Conservation (phyloP, 768 basidiomycete genomes). For the Amanita jacksonii region DNA sequence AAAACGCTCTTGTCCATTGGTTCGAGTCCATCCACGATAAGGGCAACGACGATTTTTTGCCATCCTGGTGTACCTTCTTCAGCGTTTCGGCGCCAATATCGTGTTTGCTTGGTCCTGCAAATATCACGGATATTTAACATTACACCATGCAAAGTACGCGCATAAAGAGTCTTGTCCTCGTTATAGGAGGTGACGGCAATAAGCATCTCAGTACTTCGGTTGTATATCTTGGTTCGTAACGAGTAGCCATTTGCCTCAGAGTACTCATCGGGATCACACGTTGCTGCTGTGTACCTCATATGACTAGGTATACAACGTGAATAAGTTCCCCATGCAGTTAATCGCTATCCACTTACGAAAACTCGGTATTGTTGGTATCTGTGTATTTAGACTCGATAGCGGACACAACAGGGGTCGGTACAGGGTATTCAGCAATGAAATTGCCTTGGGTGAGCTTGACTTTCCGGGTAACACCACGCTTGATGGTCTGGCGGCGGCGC, state of each 20-base stretch:
- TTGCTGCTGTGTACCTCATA: constrained; percentile 92
- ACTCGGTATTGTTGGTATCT: constrained; percentile 72
- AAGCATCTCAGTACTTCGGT: constrained; percentile 84
- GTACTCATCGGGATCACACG: constrained; percentile 88
- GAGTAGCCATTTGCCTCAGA: constrained; percentile 72
- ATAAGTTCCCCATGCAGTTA: no score
- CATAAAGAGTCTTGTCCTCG: constrained; percentile 87
- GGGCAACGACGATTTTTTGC: constrained; percentile 85
- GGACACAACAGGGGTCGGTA: constrained; percentile 74
- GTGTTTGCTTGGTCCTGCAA: constrained; percentile 90
- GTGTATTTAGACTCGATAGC: constrained; percentile 78
- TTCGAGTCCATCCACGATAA: constrained; percentile 89
- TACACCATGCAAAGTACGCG: constrained; percentile 87
- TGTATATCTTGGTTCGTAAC: constrained; percentile 75
- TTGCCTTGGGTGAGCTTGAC: constrained; percentile 91
- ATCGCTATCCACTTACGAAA: constrained; percentile 60
- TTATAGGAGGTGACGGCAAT: constrained; percentile 94
- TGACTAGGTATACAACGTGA: no score
- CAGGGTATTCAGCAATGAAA: constrained; percentile 84
- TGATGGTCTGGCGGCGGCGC: constrained; percentile 81
- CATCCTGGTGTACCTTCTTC: constrained; percentile 82
- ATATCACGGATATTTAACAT: constrained; percentile 98
- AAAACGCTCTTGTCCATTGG: constrained; percentile 93
- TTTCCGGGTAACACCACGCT: constrained; percentile 86
- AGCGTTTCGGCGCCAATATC: constrained; percentile 78